Evolutionary conservation across 164 flowering plant species (phyloP).

Genomic region (Protea cynaroides): DNA sequence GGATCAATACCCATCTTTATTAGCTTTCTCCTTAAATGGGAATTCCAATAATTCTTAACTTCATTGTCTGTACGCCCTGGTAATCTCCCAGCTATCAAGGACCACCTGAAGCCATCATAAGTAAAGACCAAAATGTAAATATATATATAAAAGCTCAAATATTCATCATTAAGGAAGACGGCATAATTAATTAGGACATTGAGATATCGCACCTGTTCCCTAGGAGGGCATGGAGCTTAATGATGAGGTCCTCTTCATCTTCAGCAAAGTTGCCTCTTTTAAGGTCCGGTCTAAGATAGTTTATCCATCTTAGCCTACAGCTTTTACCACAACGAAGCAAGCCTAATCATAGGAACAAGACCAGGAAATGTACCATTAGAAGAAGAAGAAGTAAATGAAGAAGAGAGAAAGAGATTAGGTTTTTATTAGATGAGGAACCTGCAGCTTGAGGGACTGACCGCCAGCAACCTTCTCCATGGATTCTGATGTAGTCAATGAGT

Average conservation of each 20-base stretch:
- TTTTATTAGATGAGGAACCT: constrained; percentile 25
- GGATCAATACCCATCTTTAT: constrained; percentile 56
- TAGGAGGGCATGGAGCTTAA: constrained; percentile 71
- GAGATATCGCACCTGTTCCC: constrained; percentile 45
- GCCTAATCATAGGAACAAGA: constrained; percentile 23
- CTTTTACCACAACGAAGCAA: constrained; percentile 63
- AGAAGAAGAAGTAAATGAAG: not conserved
- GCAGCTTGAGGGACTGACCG: constrained; percentile 60
- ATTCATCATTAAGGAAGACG: too few species aligned
- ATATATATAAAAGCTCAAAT: too few species aligned
- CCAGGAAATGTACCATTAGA: not conserved
- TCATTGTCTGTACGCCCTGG: constrained; percentile 66
- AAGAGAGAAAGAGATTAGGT: not conserved
- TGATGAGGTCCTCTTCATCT: constrained; percentile 76
- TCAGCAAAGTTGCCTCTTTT: constrained; percentile 62
- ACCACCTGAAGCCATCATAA: constrained; percentile 36
- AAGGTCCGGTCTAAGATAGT: constrained; percentile 61
- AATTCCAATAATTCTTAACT: constrained; percentile 72
- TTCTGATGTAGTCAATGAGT: constrained; percentile 46
- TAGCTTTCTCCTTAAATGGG: constrained; percentile 51
- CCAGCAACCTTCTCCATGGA: constrained; percentile 65
- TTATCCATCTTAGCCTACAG: constrained; percentile 66
- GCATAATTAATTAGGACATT: not conserved
- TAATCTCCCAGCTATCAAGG: constrained; percentile 62
- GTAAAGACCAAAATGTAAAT: too few species aligned